These are phyloP conservation scores for sunflower (Helianthus annuus) DNA, from an alignment of 129 eudicot genomes.

Conservation along the genomic window HanXRQr2.0-SUNRISE NC_035436.2:111695847-111696346, in stretches of 20 bases:
- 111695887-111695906: constrained; percentile 78
- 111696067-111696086: constrained; percentile 14
- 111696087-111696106: constrained; percentile 66
- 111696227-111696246: constrained; percentile 48
- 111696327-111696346: constrained; percentile 32
- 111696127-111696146: constrained; percentile 39
- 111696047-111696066: constrained; percentile 25
- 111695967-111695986: constrained; percentile 64
- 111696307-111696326: constrained; percentile 45
- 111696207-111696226: constrained; percentile 52
- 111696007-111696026: constrained; percentile 1
- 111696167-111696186: constrained; percentile 17
- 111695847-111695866: constrained; percentile 54
- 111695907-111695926: constrained; percentile 84
- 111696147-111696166: constrained; percentile 24
- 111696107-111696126: constrained; percentile 79
- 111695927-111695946: constrained; percentile 73
- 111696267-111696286: constrained; percentile 90
- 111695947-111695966: constrained; percentile 99
- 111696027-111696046: constrained; percentile 8
- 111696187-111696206: constrained; percentile 27
- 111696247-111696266: constrained; percentile 27
- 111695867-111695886: constrained; percentile 61
- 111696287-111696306: constrained; percentile 87
- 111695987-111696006: constrained; percentile 34